Percentiles rank a stretch among this genome's conserved stretches.
Conservation (phyloP, 208 protist species). For the Trypanosoma theileri region DNA sequence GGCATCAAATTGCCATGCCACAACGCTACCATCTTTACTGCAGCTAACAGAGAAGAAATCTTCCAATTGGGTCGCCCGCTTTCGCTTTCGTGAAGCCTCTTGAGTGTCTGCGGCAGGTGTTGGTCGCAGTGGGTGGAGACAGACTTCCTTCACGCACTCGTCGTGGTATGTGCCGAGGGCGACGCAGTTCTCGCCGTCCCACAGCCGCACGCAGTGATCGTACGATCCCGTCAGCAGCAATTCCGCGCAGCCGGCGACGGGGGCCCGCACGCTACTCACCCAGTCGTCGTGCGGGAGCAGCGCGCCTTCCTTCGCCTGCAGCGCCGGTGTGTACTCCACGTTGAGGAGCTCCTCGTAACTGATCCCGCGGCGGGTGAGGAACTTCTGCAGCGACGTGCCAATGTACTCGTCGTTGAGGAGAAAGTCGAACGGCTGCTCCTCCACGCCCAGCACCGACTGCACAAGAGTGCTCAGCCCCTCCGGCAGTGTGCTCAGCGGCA, state of each 20-base stretch:
- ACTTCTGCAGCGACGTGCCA: conserved; percentile 66
- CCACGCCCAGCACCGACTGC: conserved; percentile 59
- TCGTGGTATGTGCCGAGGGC: conserved; percentile 72
- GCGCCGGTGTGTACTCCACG: conserved; percentile 83
- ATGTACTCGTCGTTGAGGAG: conserved; percentile 84
- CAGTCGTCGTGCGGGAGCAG: conserved; percentile 87
- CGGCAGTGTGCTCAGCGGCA: conserved; percentile 63
- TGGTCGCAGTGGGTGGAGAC: conserved; percentile 41
- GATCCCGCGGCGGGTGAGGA: conserved; percentile 62
- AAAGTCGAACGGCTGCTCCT: conserved; percentile 68
- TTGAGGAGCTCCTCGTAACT: conserved; percentile 79
- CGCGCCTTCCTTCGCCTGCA: conserved; percentile 77
- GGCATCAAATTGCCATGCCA: conserved; percentile 59
- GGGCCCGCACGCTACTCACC: conserved; percentile 75
- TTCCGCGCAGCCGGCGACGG: conserved; percentile 51
- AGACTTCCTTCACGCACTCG: conserved; percentile 78
- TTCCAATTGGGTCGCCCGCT: conserved; percentile 16
- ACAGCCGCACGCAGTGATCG: conserved; percentile 81
- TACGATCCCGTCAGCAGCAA: conserved; percentile 76
- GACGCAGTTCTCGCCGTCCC: conserved; percentile 70
- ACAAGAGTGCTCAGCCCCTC: conserved; percentile 70
- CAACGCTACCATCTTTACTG: conserved; percentile 79
- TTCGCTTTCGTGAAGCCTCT: conserved; percentile 27
- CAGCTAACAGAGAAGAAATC: conserved; percentile 68
- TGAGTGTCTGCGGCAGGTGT: neutral